These are phyloP conservation scores for Camellia oleifera DNA, from an alignment of 179 eudicot genomes.

Conservation along the genomic window DNA sequence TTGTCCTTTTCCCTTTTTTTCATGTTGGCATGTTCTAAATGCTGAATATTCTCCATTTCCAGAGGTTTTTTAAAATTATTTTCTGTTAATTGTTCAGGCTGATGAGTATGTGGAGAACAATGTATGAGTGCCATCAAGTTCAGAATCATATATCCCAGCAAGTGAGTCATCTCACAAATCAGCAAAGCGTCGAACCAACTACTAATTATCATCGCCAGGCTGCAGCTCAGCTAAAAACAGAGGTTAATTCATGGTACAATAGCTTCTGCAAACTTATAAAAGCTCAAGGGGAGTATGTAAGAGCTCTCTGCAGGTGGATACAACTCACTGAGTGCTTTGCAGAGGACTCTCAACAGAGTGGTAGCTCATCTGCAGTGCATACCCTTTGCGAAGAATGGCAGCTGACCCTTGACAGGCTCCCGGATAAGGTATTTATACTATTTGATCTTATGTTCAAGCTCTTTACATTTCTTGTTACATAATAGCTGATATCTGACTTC, in stretches of 20 bases:
- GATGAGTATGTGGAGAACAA: slow-evolving; percentile 67
- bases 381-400: slow-evolving; percentile 55
- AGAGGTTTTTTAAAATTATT: not conserved
- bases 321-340: slow-evolving; percentile 40
- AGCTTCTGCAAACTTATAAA: slow-evolving; percentile 60
- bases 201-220: slow-evolving; percentile 57
- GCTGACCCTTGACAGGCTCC: slow-evolving; percentile 56
- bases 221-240: slow-evolving; percentile 67
- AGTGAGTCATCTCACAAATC: slow-evolving; percentile 44
- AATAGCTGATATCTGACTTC: not conserved
- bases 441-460: not conserved
- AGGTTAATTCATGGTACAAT: slow-evolving; percentile 62
- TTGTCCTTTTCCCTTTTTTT: not conserved
- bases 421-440: slow-evolving; percentile 58
- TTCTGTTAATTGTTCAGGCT: slow-evolving; percentile 33
- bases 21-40: not conserved
- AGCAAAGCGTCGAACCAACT: slow-evolving; percentile 50
- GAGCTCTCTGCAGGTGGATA: slow-evolving; percentile 53
- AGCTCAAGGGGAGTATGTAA: slow-evolving; percentile 58
- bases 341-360: slow-evolving; percentile 28
- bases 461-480: not conserved
- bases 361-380: slow-evolving; percentile 39
- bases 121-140: slow-evolving; percentile 66
- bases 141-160: slow-evolving; percentile 67
- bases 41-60: not conserved